A percentile compares a stretch with the other conserved stretches of the same genome.
phyloP scores from a whole-genome alignment of 1,284 basidiomycete genomes.

The Phellopilus nigrolimitatus region DNA sequence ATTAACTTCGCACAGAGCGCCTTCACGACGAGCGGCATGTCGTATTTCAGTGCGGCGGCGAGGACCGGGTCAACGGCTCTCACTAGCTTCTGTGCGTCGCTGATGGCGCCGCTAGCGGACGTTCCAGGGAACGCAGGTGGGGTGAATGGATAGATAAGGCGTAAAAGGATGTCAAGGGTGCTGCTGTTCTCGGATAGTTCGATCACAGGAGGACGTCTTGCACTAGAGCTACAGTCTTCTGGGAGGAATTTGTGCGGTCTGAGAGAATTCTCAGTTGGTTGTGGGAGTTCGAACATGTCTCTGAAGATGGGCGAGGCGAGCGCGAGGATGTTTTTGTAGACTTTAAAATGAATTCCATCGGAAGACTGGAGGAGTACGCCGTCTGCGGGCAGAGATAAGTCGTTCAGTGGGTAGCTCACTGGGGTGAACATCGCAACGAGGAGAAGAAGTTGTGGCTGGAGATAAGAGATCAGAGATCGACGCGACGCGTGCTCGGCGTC shows the following conservation, averaged over 20 bases:
- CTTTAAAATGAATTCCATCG: constrained; percentile 24
- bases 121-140: constrained; percentile 25
- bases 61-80: constrained; percentile 23
- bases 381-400: constrained; percentile 1
- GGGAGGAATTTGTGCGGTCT: neutral
- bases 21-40: constrained; percentile 28
- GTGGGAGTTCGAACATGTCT: constrained; percentile 26
- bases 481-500: neutral
- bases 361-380: constrained; percentile 22
- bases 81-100: neutral
- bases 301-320: constrained; percentile 26
- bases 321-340: constrained; percentile 24
- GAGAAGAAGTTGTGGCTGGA: neutral
- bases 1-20: constrained; percentile 47
- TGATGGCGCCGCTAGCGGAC: neutral
- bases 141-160: constrained; percentile 41
- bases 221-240: constrained; percentile 19
- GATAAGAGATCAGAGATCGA: neutral
- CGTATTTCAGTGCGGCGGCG: constrained; percentile 35
- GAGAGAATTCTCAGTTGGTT: constrained; percentile 11
- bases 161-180: constrained; percentile 46
- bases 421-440: constrained; percentile 1
- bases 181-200: constrained; percentile 47
- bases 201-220: constrained; percentile 38
- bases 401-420: neutral